A percentile compares a stretch with the other conserved stretches of the same genome.
These are phyloP conservation scores for Endothia cerciana DNA, from an alignment of 2,329 filamentous ascomycete genomes.

Conservation along the genomic window DNA sequence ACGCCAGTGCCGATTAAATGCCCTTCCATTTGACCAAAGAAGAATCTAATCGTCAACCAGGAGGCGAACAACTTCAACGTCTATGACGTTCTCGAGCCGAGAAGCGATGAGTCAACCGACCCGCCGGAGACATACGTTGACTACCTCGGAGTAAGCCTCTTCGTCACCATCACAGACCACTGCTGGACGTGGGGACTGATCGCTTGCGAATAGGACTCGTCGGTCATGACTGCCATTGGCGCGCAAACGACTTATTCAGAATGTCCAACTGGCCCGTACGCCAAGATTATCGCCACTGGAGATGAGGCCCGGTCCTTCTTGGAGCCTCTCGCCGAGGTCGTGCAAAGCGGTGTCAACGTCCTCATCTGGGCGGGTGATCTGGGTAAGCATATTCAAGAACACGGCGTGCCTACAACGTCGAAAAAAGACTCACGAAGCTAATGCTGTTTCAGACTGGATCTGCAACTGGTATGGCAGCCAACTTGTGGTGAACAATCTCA, in stretches of 20 bases:
- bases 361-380: constrained; percentile 61
- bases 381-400: constrained; percentile 36
- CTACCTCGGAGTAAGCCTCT: constrained; percentile 41
- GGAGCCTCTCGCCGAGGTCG: constrained; percentile 46
- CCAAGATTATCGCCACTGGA: constrained; percentile 45
- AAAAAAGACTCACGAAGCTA: constrained; percentile 12
- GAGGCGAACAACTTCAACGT: constrained; percentile 44
- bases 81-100: constrained; percentile 45
- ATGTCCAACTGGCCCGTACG: constrained; percentile 42
- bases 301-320: constrained; percentile 50
- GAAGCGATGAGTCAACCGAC: constrained; percentile 41
- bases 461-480: constrained; percentile 62
- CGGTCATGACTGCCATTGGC: constrained; percentile 48
- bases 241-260: constrained; percentile 47
- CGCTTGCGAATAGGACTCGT: constrained; percentile 39
- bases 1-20: not conserved
- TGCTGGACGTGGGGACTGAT: constrained; percentile 46
- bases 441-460: constrained; percentile 50
- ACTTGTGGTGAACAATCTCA: constrained; percentile 49
- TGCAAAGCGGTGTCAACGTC: constrained; percentile 52
- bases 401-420: not conserved
- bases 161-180: constrained; percentile 10
- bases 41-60: not conserved
- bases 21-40: not conserved
- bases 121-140: constrained; percentile 45